A percentile compares a stretch with the other conserved stretches of the same genome.
Evolutionary conservation across 2,329 filamentous ascomycete genomes (phyloP).

Genomic region (Cladorrhinum sp.): DNA sequence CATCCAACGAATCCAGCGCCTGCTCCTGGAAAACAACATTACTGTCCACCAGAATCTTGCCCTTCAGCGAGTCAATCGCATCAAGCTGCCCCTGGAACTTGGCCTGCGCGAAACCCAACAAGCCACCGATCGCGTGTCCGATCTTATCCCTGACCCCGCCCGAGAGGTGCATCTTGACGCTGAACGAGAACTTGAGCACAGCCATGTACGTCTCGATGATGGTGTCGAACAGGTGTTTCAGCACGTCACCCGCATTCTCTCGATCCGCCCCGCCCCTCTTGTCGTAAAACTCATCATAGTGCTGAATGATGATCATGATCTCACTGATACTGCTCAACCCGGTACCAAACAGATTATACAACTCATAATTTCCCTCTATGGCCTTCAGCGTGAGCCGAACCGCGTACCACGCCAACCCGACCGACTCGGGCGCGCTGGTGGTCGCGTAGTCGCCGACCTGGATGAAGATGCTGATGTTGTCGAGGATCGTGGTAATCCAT

Average conservation of each 20-base stretch:
- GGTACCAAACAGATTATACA: constrained; percentile 26
- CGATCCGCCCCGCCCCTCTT: constrained; percentile 22
- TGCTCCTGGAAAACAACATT: no score
- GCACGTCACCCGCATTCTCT: no score
- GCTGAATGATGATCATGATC: constrained; percentile 27
- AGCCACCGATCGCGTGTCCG: constrained; percentile 27
- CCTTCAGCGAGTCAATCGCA: no score
- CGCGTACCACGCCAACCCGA: constrained; percentile 27
- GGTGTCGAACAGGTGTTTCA: no score
- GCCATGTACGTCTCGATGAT: constrained; percentile 26
- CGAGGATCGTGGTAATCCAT: no score
- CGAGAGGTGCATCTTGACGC: constrained; percentile 25
- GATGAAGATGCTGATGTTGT: no score
- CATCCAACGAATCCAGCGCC: no score
- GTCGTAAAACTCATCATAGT: constrained; percentile 26
- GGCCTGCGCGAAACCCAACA: constrained; percentile 22
- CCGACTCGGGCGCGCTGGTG: constrained; percentile 25
- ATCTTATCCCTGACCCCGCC: no score
- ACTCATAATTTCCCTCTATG: constrained; percentile 27
- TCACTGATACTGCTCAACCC: constrained; percentile 26
- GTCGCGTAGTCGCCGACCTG: no score
- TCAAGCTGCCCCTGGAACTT: constrained; percentile 25
- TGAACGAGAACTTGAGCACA: constrained; percentile 24
- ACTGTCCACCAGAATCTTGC: no score
- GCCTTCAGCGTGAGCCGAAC: constrained; percentile 24